These are phyloP conservation scores for Coix lacrymajobi DNA, from an alignment of 176 grass and related monocot species.

Conservation along the genomic window DNA sequence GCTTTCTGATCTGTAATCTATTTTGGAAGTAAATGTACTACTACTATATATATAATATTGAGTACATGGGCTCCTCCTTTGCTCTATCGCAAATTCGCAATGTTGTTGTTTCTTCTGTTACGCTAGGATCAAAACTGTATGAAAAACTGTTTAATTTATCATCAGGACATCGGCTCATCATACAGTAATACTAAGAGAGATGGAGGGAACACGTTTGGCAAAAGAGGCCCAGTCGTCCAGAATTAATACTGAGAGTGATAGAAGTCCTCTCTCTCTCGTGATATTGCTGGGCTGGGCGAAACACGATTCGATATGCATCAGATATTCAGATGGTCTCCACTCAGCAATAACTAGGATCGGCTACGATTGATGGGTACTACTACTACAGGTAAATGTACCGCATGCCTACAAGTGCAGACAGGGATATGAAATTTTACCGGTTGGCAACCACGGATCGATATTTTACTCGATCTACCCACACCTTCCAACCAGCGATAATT, in stretches of 20 bases:
- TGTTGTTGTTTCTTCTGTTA: neutral
- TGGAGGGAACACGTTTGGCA: neutral
- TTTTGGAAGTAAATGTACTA: conserved; percentile 14
- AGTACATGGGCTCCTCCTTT: neutral
- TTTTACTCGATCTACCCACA: too few species aligned
- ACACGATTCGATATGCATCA: neutral
- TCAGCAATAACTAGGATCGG: too few species aligned
- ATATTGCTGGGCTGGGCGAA: neutral
- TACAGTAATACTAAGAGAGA: neutral
- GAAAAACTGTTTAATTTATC: neutral
- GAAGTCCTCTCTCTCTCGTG: neutral
- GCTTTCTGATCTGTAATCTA: neutral
- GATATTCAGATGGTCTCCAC: neutral
- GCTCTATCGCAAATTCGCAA: neutral
- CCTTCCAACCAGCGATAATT: too few species aligned
- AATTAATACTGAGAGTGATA: neutral
- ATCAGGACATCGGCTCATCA: neutral
- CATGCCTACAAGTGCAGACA: too few species aligned
- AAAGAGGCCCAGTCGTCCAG: neutral
- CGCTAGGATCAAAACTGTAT: neutral
- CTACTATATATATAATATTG: neutral
- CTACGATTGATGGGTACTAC: too few species aligned
- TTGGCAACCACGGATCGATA: too few species aligned
- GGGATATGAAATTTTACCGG: too few species aligned
- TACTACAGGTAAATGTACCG: too few species aligned